Conservation (phyloP, 2,329 filamentous ascomycete genomes). For the Colletotrichum sp. region DNA sequence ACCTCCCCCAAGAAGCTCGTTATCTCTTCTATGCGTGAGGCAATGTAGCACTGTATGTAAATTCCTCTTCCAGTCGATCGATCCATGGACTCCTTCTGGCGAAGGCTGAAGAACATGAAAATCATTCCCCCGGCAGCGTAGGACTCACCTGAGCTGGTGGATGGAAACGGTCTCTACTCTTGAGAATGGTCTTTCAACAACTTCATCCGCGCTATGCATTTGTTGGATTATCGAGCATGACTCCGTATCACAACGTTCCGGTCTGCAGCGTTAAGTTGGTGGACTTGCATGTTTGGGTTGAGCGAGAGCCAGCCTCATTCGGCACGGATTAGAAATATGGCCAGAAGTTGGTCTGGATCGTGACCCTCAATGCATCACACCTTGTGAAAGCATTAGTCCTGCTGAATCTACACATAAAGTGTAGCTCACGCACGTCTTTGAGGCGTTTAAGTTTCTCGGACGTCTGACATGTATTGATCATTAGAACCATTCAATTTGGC, state of each 20-base stretch:
- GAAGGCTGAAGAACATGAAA: not conserved
- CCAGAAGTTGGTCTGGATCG: not conserved
- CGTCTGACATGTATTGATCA: not conserved
- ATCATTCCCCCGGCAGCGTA: not conserved
- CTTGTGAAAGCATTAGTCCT: not conserved
- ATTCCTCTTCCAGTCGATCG: not conserved
- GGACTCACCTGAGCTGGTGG: not conserved
- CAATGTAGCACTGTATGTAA: not conserved
- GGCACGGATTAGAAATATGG: not conserved
- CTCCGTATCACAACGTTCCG: not conserved
- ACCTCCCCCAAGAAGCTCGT: not conserved
- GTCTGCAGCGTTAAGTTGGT: not conserved
- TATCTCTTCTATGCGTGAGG: not conserved
- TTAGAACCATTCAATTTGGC: not conserved
- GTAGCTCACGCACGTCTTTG: not conserved
- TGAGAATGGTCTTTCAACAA: not conserved
- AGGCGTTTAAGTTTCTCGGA: not conserved
- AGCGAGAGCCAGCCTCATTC: not conserved
- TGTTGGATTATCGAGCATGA: not conserved
- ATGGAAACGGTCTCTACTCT: not conserved
- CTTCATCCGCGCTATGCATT: not conserved
- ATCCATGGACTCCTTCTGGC: not conserved
- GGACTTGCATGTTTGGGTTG: not conserved
- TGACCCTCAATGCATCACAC: not conserved
- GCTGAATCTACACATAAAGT: not conserved